Evolutionary conservation across 306 rosid genomes (phyloP), one percentile per base, ranked within the genome.

Genomic region (Cucumis hystrix): DNA sequence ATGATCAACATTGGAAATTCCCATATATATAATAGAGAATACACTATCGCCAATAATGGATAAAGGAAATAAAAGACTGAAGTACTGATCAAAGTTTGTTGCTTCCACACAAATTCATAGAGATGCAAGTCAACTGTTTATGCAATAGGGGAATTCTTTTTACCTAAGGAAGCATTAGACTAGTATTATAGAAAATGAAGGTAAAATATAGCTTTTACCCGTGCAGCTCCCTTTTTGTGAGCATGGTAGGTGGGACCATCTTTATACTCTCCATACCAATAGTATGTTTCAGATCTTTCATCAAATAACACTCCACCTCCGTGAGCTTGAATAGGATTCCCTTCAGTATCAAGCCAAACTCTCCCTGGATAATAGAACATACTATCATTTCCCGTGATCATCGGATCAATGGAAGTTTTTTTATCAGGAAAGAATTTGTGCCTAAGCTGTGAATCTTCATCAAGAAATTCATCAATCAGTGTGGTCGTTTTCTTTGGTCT

Each of bases 211-310:
- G 69, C 37, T 85, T 82, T 86, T 91, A 96, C 99, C 96, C 99
- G 92, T 21, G 99, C 95, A 37, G 92, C 84, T 83, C 90, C 98
- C 87, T 87, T 87, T 84, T 87, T 86, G 87, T 91, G 97, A 83
- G 92, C 89, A 81, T 78, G 97, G 83, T 91, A 96, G 67, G 99
- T 92, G 25, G 92, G 90, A 17, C 99, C 99, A 54, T 91, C 98
- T 88, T 96, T 96, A 76, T 88, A 96, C 85, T 96, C 99, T 69
- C 99, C 99, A 62, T 96, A 96, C 99, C 99, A 96, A 82, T 96
- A 96, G 86, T 91, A 92, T 47, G 91, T 89, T 86, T 80, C 86
- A n/a, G 92, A 86, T 28, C 37, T 80, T 82, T 87, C 82, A 81
- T 92, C 96, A 75, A 80, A 87, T 13, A 96, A 79, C 81, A 96